A percentile compares a stretch with the other conserved stretches of the same genome.
Conservation (phyloP, 139 green algal species). For the Coelastrella sp. region DNA sequence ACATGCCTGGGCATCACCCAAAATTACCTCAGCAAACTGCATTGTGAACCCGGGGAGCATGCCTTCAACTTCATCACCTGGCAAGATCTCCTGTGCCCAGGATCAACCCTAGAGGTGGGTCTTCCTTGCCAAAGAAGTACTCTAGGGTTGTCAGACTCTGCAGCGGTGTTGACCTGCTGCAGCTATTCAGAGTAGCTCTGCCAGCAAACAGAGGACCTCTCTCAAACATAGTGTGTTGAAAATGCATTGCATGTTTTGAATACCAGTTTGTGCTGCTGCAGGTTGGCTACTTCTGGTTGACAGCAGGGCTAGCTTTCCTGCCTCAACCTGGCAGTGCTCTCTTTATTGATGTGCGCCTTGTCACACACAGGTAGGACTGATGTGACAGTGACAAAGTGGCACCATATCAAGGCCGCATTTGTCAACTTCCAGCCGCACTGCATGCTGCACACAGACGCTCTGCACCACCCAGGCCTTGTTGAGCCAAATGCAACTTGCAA, state of each 20-base stretch:
- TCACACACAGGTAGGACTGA: conserved; percentile 17
- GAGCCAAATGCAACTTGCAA: too few species aligned
- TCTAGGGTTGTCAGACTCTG: too few species aligned
- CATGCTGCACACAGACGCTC: not conserved
- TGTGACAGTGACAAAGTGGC: not conserved
- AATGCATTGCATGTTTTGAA: not conserved
- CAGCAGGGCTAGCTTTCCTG: conserved; percentile 8
- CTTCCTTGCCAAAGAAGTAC: too few species aligned
- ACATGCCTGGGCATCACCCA: conserved; percentile 32
- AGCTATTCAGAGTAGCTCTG: not conserved
- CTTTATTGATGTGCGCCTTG: conserved; percentile 42
- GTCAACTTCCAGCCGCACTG: not conserved
- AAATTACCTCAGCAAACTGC: conserved; percentile 36
- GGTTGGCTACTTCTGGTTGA: conserved; percentile 40
- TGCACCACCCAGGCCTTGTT: not conserved
- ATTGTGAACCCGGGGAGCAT: conserved; percentile 21
- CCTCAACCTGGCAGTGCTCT: conserved; percentile 21
- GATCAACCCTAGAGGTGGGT: conserved; percentile 3
- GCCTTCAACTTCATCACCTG: conserved; percentile 34
- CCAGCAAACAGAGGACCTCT: not conserved
- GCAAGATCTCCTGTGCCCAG: conserved; percentile 13
- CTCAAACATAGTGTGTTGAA: not conserved
- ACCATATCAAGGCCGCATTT: not conserved
- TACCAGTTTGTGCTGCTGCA: not conserved
- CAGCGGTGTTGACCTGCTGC: too few species aligned